phyloP scores from a whole-genome alignment of 1,139 yeast genomes.

The Sugiyamaella xylanicola region DNA sequence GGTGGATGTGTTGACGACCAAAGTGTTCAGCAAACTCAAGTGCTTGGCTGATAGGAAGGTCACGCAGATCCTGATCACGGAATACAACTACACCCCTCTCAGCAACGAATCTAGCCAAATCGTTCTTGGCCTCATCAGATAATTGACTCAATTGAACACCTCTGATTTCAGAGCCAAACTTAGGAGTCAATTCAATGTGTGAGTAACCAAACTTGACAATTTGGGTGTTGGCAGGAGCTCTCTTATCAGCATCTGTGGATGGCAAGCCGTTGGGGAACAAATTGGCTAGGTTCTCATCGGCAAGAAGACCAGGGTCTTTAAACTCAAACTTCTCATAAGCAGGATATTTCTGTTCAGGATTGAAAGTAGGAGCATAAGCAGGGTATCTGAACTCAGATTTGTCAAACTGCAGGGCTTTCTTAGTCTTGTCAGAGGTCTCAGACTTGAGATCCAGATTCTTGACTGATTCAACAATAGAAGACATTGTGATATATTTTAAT shows the following conservation, averaged over 20 bases:
- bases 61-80: constrained; percentile 65
- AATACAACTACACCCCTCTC: constrained; percentile 68
- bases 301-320: constrained; percentile 43
- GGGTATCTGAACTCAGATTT: constrained; percentile 35
- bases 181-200: constrained; percentile 50
- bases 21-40: constrained; percentile 54
- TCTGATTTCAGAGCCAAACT: constrained; percentile 60
- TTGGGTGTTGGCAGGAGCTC: constrained; percentile 23
- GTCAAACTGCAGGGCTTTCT: constrained; percentile 8
- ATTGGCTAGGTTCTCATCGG: constrained; percentile 39
- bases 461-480: constrained; percentile 22
- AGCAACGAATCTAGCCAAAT: constrained; percentile 64
- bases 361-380: constrained; percentile 55
- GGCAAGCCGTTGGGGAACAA: constrained; percentile 34
- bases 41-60: constrained; percentile 53
- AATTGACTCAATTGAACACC: constrained; percentile 62
- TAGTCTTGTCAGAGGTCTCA: constrained; percentile 20
- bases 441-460: constrained; percentile 23
- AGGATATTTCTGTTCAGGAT: constrained; percentile 46
- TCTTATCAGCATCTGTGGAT: constrained; percentile 20
- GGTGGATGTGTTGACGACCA: constrained; percentile 67
- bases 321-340: constrained; percentile 44
- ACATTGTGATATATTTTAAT: constrained; percentile 8
- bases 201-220: constrained; percentile 28
- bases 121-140: constrained; percentile 56